Evolutionary conservation across 1,284 basidiomycete species (phyloP), one percentile per base, ranked within the genome.

Genomic region (Malassezia furfur): DNA sequence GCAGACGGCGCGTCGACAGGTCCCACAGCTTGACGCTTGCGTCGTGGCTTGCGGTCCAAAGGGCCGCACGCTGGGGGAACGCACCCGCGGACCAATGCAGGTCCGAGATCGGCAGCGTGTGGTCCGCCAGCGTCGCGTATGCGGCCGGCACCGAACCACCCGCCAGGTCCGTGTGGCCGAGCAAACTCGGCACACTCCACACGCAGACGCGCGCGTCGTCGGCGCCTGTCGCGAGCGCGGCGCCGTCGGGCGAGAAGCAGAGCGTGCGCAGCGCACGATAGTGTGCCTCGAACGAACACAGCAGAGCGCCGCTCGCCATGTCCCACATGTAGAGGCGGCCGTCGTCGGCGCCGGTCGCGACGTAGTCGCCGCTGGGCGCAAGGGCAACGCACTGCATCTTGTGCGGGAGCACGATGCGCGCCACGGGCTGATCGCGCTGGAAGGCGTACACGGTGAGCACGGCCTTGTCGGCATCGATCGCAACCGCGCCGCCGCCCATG

Each of bases 21-120:
- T 90, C 87, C 88, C 89, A 91, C 43, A 90, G 76, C 86, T 96
- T 96, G 68, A 90, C 87, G n/a, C 87, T 87, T 59, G 88, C 86
- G 73, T 96, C 93, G 37, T 86, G 75, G 0, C 88, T 88, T 6
- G 86, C 83, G 0, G 90, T 88, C 65, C 91, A 80, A 35, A 90
- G 73, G 46, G 87, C 81, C 72, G 83, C 85, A 43, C 79, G 81
- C 15, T 64, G 55, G 0, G 90, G 88, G 74, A 90, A 91, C 0
- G 78, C 62, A 5, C 89, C 89, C 39, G 85, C 75, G 3, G 89
- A 88, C 62, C 90, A 84, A 17, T 80, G 76, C 34, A 96, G 80
- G 65, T 88, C 86, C 3, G 86, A 86, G 21, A 98, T 81, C 6
- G 87, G 85, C 2, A 96, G 81, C 0, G 90, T 93, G 73, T 98